Base-by-base conservation (phyloP, 2,329 filamentous ascomycete species). In the Albophoma yamanashiensis region DNA sequence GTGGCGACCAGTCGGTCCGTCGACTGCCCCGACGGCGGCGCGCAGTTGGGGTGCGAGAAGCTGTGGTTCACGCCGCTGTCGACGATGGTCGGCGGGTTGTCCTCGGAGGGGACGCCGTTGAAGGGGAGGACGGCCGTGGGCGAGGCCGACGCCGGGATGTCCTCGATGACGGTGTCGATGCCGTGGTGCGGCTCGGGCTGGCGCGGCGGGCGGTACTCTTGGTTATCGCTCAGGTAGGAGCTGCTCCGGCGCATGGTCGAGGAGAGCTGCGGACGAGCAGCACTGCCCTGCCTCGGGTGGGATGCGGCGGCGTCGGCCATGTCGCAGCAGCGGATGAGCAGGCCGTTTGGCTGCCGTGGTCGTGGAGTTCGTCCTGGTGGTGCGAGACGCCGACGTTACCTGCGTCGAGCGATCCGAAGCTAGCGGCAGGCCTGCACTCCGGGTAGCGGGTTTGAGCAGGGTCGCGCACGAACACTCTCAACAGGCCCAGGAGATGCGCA, bases 101-200 rank as follows among this genome's bases (percentile, higher is more conserved):
- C 79, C 38, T 81, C 77, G 58, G 82, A 83, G 9, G 84, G 84
- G 56, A 87, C 77, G 61, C 85, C 85, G 64, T 80, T 84, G 74
- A 84, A 87, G 40, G 76, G 76, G 57, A 78, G 72, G 59, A 77
- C 73, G 17, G 75, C 63, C 66, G 75, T 78, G 15, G 77, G 71
- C 56, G 75, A 69, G 34, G 74, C 70, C 40, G 73, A 69, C 38
- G 70, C 70, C 62, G 75, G 73, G 39, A 79, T 67, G 62, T 83
- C 81, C 70, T 87, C 84, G 58, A 87, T 80, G 20, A 87, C 83
- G 55, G 83, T 84, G 68, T 88, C 85, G 66, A 87, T 87, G 63
- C 83, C 84, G 63, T 84, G 83, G 69, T 82, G 79, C 61, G 75
- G 76, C 36, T 85, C 83, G 55, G 80, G 76, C 62, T 77, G 77